Conservation (phyloP, 2,329 filamentous ascomycete genomes). For the Dothistroma septosporum region DNA sequence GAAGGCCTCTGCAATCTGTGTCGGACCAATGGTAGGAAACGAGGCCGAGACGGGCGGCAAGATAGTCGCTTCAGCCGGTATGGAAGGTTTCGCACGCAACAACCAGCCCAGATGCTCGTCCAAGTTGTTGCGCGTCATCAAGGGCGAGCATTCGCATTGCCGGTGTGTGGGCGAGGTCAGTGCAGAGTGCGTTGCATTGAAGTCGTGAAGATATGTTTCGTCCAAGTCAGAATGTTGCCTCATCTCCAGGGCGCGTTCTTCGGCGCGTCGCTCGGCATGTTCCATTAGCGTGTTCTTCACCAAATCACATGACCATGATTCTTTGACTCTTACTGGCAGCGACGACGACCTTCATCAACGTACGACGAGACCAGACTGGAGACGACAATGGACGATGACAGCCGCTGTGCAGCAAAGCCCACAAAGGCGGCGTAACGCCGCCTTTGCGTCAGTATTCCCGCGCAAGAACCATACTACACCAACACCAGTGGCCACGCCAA, state of each 20-base stretch:
- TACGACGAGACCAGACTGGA: neutral
- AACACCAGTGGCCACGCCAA: constrained; percentile 44
- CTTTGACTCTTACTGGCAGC: neutral
- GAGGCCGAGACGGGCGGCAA: constrained; percentile 22
- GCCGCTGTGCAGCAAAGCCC: neutral
- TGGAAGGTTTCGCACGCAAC: constrained; percentile 42
- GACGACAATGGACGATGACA: neutral
- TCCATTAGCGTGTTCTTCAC: neutral
- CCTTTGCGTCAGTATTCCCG: constrained; percentile 45
- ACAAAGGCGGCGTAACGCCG: neutral
- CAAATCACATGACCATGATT: neutral
- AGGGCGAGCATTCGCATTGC: constrained; percentile 29
- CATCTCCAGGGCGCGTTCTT: neutral
- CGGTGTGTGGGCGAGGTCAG: constrained; percentile 1
- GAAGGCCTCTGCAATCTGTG: constrained; percentile 9
- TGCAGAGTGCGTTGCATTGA: constrained; percentile 3
- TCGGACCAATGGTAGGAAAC: constrained; percentile 9
- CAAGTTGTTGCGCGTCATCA: constrained; percentile 49
- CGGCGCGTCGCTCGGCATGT: neutral
- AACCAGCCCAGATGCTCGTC: constrained; percentile 48
- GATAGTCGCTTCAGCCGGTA: constrained; percentile 31
- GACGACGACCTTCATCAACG: neutral
- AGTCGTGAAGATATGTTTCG: neutral
- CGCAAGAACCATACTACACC: constrained; percentile 41
- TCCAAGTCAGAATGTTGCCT: neutral